phyloP scores from a whole-genome alignment of 164 flowering plant species.

The Paratinospora sagittata region DNA sequence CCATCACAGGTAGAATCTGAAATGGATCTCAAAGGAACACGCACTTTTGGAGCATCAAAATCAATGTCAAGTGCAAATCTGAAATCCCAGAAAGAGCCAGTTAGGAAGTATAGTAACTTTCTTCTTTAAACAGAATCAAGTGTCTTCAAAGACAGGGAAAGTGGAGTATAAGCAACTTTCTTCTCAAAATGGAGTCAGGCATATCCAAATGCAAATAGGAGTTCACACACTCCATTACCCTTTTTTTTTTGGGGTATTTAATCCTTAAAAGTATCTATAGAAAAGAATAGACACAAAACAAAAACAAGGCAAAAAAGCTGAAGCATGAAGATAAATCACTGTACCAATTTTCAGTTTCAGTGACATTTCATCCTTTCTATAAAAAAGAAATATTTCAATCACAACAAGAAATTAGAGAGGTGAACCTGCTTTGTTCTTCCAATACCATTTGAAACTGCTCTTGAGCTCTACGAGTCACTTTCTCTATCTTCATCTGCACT shows the following conservation, averaged over 20 bases:
- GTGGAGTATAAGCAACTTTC: not conserved
- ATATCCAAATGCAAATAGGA: not conserved
- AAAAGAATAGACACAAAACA: not conserved
- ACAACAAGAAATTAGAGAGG: not conserved
- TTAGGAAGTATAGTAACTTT: not conserved
- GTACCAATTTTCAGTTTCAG: not conserved
- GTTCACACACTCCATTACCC: not conserved
- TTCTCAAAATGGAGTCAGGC: not conserved
- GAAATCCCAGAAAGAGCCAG: constrained; percentile 16
- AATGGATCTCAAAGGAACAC: constrained; percentile 59
- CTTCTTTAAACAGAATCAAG: not conserved
- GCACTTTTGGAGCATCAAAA: constrained; percentile 96
- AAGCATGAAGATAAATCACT: not conserved
- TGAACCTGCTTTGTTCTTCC: constrained; percentile 94
- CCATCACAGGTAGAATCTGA: constrained; percentile 44
- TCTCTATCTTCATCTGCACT: constrained; percentile 79
- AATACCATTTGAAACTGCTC: constrained; percentile 95
- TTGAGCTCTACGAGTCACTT: constrained; percentile 93
- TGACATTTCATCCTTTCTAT: not conserved
- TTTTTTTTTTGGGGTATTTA: not conserved
- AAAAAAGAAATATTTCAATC: not conserved
- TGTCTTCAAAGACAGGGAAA: not conserved
- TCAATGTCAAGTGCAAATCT: constrained; percentile 95
- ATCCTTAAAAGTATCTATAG: not conserved
- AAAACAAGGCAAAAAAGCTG: not conserved